Evolutionary conservation across 1,139 yeast genomes (phyloP).

Genomic region (Tardiomyces digboiensis): DNA sequence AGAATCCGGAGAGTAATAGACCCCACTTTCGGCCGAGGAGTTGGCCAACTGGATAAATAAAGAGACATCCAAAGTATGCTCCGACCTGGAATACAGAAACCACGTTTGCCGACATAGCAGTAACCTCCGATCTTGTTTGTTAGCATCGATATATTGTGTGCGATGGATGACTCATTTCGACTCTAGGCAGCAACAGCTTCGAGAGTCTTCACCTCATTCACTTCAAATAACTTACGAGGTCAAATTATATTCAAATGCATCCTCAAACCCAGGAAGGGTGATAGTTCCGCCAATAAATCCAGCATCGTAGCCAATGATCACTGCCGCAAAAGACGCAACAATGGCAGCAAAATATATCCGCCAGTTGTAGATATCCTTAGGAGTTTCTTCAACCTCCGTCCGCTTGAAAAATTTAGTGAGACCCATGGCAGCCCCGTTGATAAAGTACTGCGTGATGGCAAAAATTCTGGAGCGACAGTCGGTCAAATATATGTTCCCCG

Average conservation of each 20-base stretch:
- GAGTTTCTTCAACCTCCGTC: constrained; percentile 19
- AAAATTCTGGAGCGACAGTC: too few relatives aligned
- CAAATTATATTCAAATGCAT: constrained; percentile 22
- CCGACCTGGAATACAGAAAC: constrained; percentile 41
- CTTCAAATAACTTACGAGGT: background rate
- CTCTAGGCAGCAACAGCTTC: background rate
- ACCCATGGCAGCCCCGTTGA: too few relatives aligned
- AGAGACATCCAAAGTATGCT: constrained; percentile 38
- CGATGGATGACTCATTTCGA: background rate
- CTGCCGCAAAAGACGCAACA: constrained; percentile 16
- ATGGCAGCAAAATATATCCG: constrained; percentile 18
- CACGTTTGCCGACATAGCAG: constrained; percentile 25
- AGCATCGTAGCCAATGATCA: constrained; percentile 33
- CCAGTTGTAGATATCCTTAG: constrained; percentile 21
- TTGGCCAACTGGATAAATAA: constrained; percentile 34
- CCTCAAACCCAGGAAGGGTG: constrained; percentile 29
- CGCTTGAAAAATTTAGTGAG: constrained; percentile 7
- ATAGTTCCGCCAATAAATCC: constrained; percentile 41
- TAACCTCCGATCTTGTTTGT: constrained; percentile 12
- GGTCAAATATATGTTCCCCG: too few relatives aligned
- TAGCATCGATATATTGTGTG: constrained; percentile 16
- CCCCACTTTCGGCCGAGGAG: constrained; percentile 33
- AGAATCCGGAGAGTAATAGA: constrained; percentile 29
- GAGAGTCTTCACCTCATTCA: background rate
- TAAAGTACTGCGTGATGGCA: too few relatives aligned